Evolutionary conservation across 768 basidiomycete genomes (phyloP).

Genomic region (Lactifluus rugatus): DNA sequence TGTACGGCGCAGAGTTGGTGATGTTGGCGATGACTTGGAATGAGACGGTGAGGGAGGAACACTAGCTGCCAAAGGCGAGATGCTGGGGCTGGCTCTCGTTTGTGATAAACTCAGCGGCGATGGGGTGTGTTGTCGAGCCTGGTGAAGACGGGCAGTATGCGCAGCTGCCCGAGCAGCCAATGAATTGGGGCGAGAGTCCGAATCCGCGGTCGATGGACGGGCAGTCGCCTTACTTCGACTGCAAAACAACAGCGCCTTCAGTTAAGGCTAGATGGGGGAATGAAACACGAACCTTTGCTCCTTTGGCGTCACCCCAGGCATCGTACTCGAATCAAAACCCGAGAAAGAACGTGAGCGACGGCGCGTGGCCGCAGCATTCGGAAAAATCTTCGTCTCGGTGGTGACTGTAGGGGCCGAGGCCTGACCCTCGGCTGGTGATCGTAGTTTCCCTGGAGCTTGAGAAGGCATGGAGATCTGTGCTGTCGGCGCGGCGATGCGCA

Average conservation of each 20-base stretch:
- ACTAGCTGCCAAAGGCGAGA: background rate
- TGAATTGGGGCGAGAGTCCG: background rate
- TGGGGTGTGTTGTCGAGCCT: conserved; percentile 17
- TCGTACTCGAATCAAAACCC: conserved; percentile 41
- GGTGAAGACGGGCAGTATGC: conserved; percentile 8
- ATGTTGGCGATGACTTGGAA: background rate
- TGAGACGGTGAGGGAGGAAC: background rate
- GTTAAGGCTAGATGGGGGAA: background rate
- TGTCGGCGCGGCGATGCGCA: conserved; percentile 21
- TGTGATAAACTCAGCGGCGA: conserved; percentile 16
- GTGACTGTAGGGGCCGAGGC: conserved; percentile 21
- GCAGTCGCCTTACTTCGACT: background rate
- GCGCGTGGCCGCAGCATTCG: conserved; percentile 40
- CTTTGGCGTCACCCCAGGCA: conserved; percentile 21
- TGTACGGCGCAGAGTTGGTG: conserved; percentile 1
- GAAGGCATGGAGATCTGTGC: background rate
- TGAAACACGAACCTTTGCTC: conserved; percentile 19
- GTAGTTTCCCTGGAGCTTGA: background rate
- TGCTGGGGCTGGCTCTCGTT: background rate
- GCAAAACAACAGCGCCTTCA: background rate
- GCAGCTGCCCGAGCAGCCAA: conserved; percentile 4
- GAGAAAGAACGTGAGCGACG: conserved; percentile 68
- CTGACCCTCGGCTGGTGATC: background rate
- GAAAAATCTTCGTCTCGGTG: conserved; percentile 56
- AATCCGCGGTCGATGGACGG: conserved; percentile 7